These are phyloP conservation scores for Cladophialophora chaetospira DNA, from an alignment of 2,329 filamentous ascomycete genomes.

Conservation along the genomic window DNA sequence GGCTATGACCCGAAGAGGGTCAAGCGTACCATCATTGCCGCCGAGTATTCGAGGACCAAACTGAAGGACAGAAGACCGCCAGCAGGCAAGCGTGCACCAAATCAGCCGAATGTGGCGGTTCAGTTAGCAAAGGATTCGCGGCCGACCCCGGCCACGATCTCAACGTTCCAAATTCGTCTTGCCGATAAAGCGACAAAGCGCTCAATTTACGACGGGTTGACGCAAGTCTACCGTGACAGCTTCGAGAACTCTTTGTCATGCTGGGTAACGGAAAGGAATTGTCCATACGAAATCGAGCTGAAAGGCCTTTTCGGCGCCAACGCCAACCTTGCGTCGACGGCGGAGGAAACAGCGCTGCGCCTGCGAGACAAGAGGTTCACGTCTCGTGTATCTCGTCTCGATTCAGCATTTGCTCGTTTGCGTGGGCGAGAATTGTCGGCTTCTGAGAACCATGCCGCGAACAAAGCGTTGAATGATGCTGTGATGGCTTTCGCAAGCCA, in stretches of 20 bases:
- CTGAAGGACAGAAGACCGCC: background rate
- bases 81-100: background rate
- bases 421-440: constrained; percentile 42
- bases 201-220: constrained; percentile 38
- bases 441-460: constrained; percentile 42
- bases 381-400: constrained; percentile 46
- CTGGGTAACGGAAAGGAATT: constrained; percentile 30
- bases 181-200: constrained; percentile 41
- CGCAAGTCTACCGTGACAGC: constrained; percentile 29
- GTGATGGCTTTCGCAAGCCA: constrained; percentile 51
- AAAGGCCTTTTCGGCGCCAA: constrained; percentile 38
- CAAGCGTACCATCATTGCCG: background rate
- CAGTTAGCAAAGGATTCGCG: background rate
- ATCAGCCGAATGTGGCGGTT: constrained; percentile 5
- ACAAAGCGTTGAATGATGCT: constrained; percentile 44
- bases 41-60: background rate
- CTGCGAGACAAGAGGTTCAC: constrained; percentile 50
- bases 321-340: constrained; percentile 35
- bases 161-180: constrained; percentile 33
- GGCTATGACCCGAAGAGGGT: background rate
- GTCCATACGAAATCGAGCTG: constrained; percentile 38
- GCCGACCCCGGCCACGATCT: constrained; percentile 9
- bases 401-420: constrained; percentile 42
- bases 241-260: constrained; percentile 28
- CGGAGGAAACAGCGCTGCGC: constrained; percentile 47